Evolutionary conservation across 1,139 yeast species (phyloP).

Genomic region (Candida sanyaensis): DNA sequence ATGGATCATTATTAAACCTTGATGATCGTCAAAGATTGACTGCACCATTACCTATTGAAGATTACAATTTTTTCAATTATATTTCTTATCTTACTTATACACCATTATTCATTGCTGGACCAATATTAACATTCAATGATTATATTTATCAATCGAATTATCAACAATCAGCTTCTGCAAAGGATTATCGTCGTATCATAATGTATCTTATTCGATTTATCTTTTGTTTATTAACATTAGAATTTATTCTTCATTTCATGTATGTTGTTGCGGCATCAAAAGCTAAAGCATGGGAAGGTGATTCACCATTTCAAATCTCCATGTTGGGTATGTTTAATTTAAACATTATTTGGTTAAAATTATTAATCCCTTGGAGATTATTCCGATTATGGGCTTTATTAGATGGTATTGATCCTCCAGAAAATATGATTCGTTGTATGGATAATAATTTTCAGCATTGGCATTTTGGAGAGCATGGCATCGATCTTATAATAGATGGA

Average conservation of each 20-base stretch:
- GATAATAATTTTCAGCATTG: conserved; percentile 89
- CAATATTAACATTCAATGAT: conserved; percentile 90
- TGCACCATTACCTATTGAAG: conserved; percentile 60
- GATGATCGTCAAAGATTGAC: conserved; percentile 70
- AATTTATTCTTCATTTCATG: conserved; percentile 78
- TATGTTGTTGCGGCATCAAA: conserved; percentile 93
- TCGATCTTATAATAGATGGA: conserved; percentile 89
- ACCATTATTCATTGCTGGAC: conserved; percentile 94
- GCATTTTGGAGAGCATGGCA: conserved; percentile 99
- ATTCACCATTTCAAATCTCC: conserved; percentile 88
- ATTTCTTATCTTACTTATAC: conserved; percentile 79
- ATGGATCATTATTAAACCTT: conserved; percentile 21
- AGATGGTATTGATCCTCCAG: conserved; percentile 96
- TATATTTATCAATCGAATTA: conserved; percentile 70
- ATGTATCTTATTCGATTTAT: conserved; percentile 68
- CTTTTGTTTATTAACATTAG: conserved; percentile 84
- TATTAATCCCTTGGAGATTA: conserved; percentile 93
- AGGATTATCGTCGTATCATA: conserved; percentile 48
- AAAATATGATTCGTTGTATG: conserved; percentile 96
- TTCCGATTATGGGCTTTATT: conserved; percentile 90
- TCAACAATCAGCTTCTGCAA: conserved; percentile 40
- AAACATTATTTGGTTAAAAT: conserved; percentile 88
- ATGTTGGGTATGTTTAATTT: conserved; percentile 93
- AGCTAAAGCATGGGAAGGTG: conserved; percentile 87
- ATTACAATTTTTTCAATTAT: conserved; percentile 65